A percentile compares a stretch with the other conserved stretches of the same genome.
phyloP scores from a whole-genome alignment of 345 rosid species.

The Citrus mangshanensis region DNA sequence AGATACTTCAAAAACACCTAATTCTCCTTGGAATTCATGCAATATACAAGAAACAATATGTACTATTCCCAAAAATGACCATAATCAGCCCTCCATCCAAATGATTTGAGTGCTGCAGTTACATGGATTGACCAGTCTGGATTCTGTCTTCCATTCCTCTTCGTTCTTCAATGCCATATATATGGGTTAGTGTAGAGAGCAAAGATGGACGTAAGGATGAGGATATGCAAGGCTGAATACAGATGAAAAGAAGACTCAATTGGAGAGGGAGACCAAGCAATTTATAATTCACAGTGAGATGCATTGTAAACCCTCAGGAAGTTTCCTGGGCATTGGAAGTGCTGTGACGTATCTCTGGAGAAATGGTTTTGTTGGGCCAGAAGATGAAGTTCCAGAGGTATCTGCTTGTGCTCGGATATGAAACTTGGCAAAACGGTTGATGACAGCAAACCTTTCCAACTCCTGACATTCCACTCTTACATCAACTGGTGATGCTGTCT shows the following conservation, averaged over 20 bases:
- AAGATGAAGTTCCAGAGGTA: constrained; percentile 28
- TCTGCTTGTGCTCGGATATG: constrained; percentile 57
- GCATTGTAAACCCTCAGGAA: constrained; percentile 73
- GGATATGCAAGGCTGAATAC: constrained; percentile 21
- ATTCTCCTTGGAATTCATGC: constrained; percentile 35
- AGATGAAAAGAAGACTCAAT: constrained; percentile 19
- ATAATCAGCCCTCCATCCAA: constrained; percentile 18
- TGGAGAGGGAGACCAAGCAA: constrained; percentile 12
- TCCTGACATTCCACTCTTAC: constrained; percentile 70
- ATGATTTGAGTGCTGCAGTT: constrained; percentile 18
- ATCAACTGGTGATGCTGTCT: constrained; percentile 42
- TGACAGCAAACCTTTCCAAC: constrained; percentile 64
- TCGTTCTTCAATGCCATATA: constrained; percentile 19
- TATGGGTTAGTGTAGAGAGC: constrained; percentile 16
- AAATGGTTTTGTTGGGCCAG: constrained; percentile 29
- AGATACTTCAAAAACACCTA: constrained; percentile 25
- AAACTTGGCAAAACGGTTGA: constrained; percentile 88
- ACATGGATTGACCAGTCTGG: constrained; percentile 18
- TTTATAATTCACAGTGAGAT: constrained; percentile 58
- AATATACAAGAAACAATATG: constrained; percentile 40
- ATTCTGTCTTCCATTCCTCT: constrained; percentile 21
- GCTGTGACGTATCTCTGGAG: constrained; percentile 69
- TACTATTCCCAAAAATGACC: constrained; percentile 38
- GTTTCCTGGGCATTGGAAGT: constrained; percentile 52
- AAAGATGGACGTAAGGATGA: background rate